phyloP scores from a whole-genome alignment of 192 early-diverging fungal species.

The Entomortierella chlamydospora region DNA sequence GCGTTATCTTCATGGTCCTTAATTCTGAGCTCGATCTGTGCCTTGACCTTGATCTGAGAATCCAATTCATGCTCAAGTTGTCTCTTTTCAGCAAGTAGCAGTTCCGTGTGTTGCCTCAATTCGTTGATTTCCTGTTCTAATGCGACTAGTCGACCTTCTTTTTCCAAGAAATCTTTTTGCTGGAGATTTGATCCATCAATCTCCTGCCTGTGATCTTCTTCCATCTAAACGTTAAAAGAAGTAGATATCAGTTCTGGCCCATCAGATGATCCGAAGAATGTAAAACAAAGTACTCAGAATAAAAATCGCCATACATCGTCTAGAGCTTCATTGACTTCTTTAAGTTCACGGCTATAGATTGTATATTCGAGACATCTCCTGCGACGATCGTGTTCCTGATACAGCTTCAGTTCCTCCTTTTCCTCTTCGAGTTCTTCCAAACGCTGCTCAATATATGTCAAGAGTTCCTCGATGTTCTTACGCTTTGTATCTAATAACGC shows the following conservation, averaged over 20 bases:
- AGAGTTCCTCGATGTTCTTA: conserved; percentile 88
- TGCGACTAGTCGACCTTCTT: conserved; percentile 61
- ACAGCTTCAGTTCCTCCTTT: conserved; percentile 92
- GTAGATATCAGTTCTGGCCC: conserved; percentile 47
- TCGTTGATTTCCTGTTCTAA: conserved; percentile 70
- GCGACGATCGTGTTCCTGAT: conserved; percentile 87
- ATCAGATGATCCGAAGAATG: neutral
- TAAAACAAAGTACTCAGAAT: conserved; percentile 13
- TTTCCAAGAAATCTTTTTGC: conserved; percentile 65
- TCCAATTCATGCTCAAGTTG: conserved; percentile 80
- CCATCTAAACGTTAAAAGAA: conserved; percentile 43
- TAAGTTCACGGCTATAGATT: conserved; percentile 91
- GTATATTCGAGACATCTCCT: conserved; percentile 91
- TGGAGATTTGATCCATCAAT: conserved; percentile 67
- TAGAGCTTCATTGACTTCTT: conserved; percentile 81
- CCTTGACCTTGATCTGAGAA: conserved; percentile 79
- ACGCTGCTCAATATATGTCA: conserved; percentile 90
- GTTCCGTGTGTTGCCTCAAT: conserved; percentile 71
- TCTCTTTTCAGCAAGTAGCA: conserved; percentile 74
- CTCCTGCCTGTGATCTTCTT: conserved; percentile 40
- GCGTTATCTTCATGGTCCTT: conserved; percentile 81
- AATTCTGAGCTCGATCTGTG: conserved; percentile 82
- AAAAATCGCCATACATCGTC: conserved; percentile 63
- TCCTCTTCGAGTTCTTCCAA: conserved; percentile 92
- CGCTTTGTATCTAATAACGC: conserved; percentile 74